Base-by-base conservation (phyloP, 495 filamentous ascomycete genomes). In the Aspergillus funiculosus region DNA sequence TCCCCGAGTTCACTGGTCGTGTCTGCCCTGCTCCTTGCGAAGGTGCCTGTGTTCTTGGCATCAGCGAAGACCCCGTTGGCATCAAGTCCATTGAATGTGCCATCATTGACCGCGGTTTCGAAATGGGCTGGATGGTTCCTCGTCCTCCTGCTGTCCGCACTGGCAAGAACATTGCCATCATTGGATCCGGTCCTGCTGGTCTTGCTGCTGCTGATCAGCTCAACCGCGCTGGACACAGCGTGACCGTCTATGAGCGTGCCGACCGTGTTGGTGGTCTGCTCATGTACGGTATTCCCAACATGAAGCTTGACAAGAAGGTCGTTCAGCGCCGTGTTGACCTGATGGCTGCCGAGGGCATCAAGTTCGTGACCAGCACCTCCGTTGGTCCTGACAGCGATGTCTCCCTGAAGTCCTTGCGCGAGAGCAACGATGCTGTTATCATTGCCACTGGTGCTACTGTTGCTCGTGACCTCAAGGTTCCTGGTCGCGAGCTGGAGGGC, bases 31-130 rank as follows among this genome's bases (percentile, higher is more conserved):
- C 92, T 50, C 92, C 92, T 63, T 99, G 92, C 57, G 92, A 99
- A 65, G 92, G 92, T 61, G 88, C 92, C 27, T 99, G 92, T 66
- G 94, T 97, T 14, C 78, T 99, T 19, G 92, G 92, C 20, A 99
- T 99, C 76, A 99, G 95, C 51, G 94, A 97, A 60, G 91, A 97
- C 59, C 92, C 92, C 15, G 81, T 99, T 30, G 92, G 92, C 57
- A 99, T 99, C 76, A 99, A 99, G 72, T 95, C 88, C 1, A 97
- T 99, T 52, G 92, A 99, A 62, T 99, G 92, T 63, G 92, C 92
- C 46, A 97, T 99, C 66, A 99, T 99, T 52, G 92, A 99, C 59
- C 89, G 94, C 53, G 92, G 94, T 39, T 99, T 97, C 60, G 89
- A 99, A 67, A 95, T 87, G 88, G 92, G 94, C 46, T 99, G 92